Conservation (phyloP, 768 basidiomycete genomes). For the Suillus paluster region DNA sequence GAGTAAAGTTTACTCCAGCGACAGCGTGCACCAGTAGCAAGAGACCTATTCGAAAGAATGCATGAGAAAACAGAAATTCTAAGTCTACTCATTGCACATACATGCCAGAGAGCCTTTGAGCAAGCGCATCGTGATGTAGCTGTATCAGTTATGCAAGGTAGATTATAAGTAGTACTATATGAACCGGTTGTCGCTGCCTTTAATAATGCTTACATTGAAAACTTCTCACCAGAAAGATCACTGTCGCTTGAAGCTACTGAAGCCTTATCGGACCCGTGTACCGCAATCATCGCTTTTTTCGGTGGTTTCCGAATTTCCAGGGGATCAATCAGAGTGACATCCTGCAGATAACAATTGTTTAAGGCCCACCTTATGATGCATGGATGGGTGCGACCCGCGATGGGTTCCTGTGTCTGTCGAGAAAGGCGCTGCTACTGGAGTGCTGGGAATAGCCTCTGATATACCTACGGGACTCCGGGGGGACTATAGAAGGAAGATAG, state of each 20-base stretch:
- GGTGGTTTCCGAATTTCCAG: neutral
- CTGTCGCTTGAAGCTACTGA: too few relatives aligned
- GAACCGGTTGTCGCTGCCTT: neutral
- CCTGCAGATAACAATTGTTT: neutral
- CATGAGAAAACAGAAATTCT: neutral
- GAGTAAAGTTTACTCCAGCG: slow-evolving; percentile 8
- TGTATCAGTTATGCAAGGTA: neutral
- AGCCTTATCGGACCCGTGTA: too few relatives aligned
- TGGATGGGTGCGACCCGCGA: neutral
- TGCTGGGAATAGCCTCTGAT: too few relatives aligned
- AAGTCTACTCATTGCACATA: neutral
- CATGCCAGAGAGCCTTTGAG: neutral
- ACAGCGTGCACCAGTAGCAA: neutral
- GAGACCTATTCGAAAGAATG: neutral
- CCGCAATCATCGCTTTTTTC: neutral
- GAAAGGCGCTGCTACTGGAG: too few relatives aligned
- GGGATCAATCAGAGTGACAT: too few relatives aligned
- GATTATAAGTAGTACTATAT: neutral
- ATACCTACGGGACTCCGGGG: too few relatives aligned
- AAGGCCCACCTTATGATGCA: neutral
- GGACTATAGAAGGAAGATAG: too few relatives aligned
- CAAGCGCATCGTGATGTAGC: neutral
- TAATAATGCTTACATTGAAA: neutral
- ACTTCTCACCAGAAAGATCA: neutral
- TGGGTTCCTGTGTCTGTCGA: neutral